A percentile compares a stretch with the other conserved stretches of the same genome.
These are phyloP conservation scores for Malus sylvestris DNA, from an alignment of 306 rosid species.

Conservation along the genomic window DNA sequence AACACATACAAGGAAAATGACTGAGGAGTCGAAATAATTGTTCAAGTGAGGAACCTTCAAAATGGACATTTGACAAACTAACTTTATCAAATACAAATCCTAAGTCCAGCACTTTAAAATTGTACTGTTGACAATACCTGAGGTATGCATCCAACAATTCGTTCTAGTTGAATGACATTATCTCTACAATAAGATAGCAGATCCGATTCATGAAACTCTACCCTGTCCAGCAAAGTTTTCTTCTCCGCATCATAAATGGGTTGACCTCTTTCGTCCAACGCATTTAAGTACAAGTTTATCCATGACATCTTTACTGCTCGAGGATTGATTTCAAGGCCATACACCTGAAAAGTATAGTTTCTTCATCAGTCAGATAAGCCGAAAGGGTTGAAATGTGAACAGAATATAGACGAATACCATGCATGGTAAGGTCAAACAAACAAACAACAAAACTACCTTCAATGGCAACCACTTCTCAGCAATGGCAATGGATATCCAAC, in stretches of 20 bases:
- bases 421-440: not conserved
- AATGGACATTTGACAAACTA: not conserved
- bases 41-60: not conserved
- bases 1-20: conserved; percentile 10
- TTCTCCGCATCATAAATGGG: conserved; percentile 68
- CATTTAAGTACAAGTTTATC: conserved; percentile 86
- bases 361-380: not conserved
- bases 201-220: conserved; percentile 94
- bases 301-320: conserved; percentile 82
- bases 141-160: conserved; percentile 98
- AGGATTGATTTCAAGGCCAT: conserved; percentile 94
- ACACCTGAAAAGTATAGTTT: conserved; percentile 47
- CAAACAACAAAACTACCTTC: conserved; percentile 36
- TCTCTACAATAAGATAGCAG: conserved; percentile 75
- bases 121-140: conserved; percentile 53
- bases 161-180: conserved; percentile 67
- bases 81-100: not conserved
- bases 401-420: not conserved
- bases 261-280: conserved; percentile 73
- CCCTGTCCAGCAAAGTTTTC: conserved; percentile 84
- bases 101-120: not conserved
- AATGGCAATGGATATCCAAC: conserved; percentile 97
- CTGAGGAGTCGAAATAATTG: not conserved
- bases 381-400: not conserved
- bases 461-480: conserved; percentile 92